phyloP scores from a whole-genome alignment of 1,284 basidiomycete species.

The Malassezia brasiliensis region DNA sequence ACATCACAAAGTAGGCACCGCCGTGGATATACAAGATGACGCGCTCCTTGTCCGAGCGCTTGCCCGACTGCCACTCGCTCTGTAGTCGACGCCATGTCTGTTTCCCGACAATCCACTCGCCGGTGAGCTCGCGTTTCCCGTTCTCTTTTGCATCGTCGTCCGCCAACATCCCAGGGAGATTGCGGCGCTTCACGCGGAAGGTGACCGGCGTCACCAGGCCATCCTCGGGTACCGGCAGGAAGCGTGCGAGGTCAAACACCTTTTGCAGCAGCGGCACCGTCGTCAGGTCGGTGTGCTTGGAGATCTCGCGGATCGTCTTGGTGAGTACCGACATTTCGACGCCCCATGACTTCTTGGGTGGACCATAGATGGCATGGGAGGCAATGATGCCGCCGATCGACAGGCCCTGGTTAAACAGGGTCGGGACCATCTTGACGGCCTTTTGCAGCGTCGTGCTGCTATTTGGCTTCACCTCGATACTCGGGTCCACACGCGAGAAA shows the following conservation, averaged over 20 bases:
- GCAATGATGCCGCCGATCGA: constrained; percentile 42
- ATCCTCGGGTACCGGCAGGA: constrained; percentile 81
- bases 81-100: constrained; percentile 80
- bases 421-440: constrained; percentile 41
- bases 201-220: constrained; percentile 91
- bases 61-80: constrained; percentile 58
- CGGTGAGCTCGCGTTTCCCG: constrained; percentile 69
- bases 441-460: constrained; percentile 34
- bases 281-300: constrained; percentile 70
- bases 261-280: constrained; percentile 63
- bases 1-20: constrained; percentile 90
- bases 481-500: constrained; percentile 36
- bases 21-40: constrained; percentile 91
- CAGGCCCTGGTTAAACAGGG: constrained; percentile 41
- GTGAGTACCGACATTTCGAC: constrained; percentile 58
- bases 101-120: constrained; percentile 92
- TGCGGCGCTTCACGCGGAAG: constrained; percentile 67
- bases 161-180: constrained; percentile 66
- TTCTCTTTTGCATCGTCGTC: constrained; percentile 64
- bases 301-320: constrained; percentile 73
- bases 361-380: constrained; percentile 54
- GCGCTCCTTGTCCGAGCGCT: constrained; percentile 56
- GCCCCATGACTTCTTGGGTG: constrained; percentile 73
- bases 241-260: constrained; percentile 68
- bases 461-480: constrained; percentile 22